phyloP scores from a whole-genome alignment of 768 basidiomycete species.

The Rubroboletus satanas region DNA sequence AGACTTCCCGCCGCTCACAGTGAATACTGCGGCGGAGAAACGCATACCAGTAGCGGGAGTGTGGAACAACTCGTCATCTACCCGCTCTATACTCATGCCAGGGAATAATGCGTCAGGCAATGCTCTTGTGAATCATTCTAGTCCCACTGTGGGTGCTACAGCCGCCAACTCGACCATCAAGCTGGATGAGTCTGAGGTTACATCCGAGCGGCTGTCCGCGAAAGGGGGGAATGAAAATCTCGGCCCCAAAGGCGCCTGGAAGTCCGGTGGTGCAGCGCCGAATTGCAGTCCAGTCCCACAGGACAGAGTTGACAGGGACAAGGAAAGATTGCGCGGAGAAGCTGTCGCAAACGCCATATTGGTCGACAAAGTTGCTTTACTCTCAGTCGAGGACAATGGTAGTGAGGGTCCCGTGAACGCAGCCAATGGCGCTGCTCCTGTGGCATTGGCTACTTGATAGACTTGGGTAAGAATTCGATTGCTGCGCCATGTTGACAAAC shows the following conservation, averaged over 20 bases:
- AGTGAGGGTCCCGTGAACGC: conserved; percentile 7
- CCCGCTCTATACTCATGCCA: conserved; percentile 49
- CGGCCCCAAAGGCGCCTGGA: conserved; percentile 35
- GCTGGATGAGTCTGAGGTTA: conserved; percentile 44
- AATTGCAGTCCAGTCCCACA: conserved; percentile 19
- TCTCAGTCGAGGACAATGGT: conserved; percentile 35
- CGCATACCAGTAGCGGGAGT: conserved; percentile 59
- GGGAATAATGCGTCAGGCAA: conserved; percentile 33
- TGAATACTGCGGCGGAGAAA: conserved; percentile 44
- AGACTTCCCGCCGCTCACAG: conserved; percentile 69
- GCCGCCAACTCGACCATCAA: conserved; percentile 16
- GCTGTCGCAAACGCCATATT: conserved; percentile 34
- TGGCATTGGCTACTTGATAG: conserved; percentile 28
- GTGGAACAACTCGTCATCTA: conserved; percentile 60
- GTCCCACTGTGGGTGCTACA: conserved; percentile 12
- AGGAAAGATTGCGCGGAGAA: conserved; percentile 35
- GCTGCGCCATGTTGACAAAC: neutral
- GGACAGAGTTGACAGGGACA: conserved; percentile 30
- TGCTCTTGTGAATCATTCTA: conserved; percentile 38
- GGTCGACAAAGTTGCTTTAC: conserved; percentile 34
- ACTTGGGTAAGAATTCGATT: conserved; percentile 16
- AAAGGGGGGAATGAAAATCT: conserved; percentile 41
- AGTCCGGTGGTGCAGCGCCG: conserved; percentile 3
- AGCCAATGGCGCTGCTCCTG: conserved; percentile 11
- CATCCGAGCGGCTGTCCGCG: conserved; percentile 45